A percentile compares a stretch with the other conserved stretches of the same genome.
Conservation (phyloP, 371 early-diverging fungal species). For the Dentiscutata heterogama region DNA sequence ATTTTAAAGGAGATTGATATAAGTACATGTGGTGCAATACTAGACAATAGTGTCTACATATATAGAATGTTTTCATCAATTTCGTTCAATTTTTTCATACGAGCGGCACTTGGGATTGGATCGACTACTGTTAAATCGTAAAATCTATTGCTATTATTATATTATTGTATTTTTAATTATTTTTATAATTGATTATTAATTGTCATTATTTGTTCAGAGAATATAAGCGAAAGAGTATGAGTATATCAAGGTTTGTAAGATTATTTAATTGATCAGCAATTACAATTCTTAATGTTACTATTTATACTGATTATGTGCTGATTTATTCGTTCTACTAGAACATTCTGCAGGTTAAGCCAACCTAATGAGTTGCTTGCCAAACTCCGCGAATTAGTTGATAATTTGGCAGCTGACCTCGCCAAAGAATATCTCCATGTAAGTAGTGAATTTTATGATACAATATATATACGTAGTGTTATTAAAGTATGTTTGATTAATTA, state of each 20-base stretch:
- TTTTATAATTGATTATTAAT: not conserved
- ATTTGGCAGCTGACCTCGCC: not conserved
- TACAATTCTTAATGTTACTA: not conserved
- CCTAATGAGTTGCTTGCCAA: not conserved
- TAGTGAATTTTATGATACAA: not conserved
- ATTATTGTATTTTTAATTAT: not conserved
- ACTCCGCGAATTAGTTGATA: constrained; percentile 21
- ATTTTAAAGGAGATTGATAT: constrained; percentile 32
- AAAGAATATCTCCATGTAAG: not conserved
- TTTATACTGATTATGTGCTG: not conserved
- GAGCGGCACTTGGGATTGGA: constrained; percentile 38
- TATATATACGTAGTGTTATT: not conserved
- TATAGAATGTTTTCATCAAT: constrained; percentile 3
- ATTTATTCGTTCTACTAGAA: not conserved
- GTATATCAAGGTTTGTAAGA: constrained; percentile 2
- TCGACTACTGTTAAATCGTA: not conserved
- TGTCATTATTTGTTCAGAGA: not conserved
- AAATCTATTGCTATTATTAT: not conserved
- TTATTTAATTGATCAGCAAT: not conserved
- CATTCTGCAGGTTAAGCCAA: not conserved
- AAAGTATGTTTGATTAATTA: not conserved
- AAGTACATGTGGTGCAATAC: constrained; percentile 23
- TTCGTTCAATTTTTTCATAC: constrained; percentile 33
- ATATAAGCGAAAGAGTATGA: constrained; percentile 38
- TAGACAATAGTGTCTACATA: constrained; percentile 1